These are phyloP conservation scores for Trichoderma semiorbis DNA, from an alignment of 2,329 filamentous ascomycete species.

Conservation along the genomic window DNA sequence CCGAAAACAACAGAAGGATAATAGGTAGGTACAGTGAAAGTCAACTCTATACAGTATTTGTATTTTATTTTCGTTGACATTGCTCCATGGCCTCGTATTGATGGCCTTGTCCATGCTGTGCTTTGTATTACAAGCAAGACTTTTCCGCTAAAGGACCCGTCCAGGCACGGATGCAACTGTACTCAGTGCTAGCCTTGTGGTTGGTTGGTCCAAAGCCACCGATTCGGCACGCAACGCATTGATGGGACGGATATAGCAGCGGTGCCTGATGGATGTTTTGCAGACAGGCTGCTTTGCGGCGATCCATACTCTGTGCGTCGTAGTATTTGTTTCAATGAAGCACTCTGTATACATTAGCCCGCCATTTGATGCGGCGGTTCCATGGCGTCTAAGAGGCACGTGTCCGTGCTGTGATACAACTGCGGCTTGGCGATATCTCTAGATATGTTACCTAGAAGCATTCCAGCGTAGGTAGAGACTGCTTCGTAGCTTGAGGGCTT, in stretches of 20 bases:
- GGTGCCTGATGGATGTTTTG: not conserved
- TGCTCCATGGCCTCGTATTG: not conserved
- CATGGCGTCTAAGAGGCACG: not conserved
- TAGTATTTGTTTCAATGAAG: not conserved
- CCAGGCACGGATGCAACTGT: not conserved
- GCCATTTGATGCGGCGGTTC: not conserved
- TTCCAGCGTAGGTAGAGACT: too few relatives aligned
- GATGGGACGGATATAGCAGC: not conserved
- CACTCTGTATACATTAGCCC: not conserved
- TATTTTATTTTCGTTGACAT: not conserved
- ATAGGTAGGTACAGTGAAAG: not conserved
- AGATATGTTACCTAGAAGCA: not conserved
- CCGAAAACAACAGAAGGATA: not conserved
- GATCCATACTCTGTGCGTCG: not conserved
- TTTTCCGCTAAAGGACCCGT: not conserved
- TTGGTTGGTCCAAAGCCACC: not conserved
- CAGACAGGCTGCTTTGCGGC: not conserved
- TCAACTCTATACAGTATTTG: not conserved
- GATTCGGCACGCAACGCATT: not conserved
- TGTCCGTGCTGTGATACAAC: not conserved
- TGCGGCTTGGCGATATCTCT: not conserved
- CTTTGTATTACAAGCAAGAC: not conserved
- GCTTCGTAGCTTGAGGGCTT: not conserved
- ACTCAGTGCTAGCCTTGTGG: not conserved
- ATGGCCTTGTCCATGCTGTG: not conserved